Evolutionary conservation across 1,139 yeast species (phyloP).

Genomic region (Williopsis jadinii): DNA sequence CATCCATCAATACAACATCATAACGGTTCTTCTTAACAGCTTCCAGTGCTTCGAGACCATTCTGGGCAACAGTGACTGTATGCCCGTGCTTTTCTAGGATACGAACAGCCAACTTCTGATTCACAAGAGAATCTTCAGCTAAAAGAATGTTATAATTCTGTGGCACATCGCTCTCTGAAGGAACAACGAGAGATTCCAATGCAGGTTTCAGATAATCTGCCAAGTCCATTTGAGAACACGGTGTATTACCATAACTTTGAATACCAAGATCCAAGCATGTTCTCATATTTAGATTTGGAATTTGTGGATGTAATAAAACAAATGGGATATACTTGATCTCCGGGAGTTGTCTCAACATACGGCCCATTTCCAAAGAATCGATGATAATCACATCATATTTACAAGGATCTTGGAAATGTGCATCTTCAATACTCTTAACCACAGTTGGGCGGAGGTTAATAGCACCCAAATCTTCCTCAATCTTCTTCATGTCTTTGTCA

Average conservation of each 20-base stretch:
- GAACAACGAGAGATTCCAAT: slow-evolving; percentile 72
- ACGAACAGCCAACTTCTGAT: slow-evolving; percentile 79
- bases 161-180: slow-evolving; percentile 74
- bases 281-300: slow-evolving; percentile 76
- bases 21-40: slow-evolving; percentile 51
- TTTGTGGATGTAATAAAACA: slow-evolving; percentile 67
- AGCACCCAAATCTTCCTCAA: slow-evolving; percentile 23
- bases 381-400: slow-evolving; percentile 76
- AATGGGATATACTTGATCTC: slow-evolving; percentile 80
- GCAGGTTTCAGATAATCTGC: slow-evolving; percentile 84
- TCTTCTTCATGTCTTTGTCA: slow-evolving; percentile 40
- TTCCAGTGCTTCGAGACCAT: slow-evolving; percentile 77
- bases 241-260: slow-evolving; percentile 82
- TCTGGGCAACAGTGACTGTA: slow-evolving; percentile 74
- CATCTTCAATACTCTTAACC: slow-evolving; percentile 35
- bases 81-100: slow-evolving; percentile 81
- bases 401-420: slow-evolving; percentile 37
- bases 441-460: slow-evolving; percentile 34
- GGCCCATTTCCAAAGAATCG: slow-evolving; percentile 71
- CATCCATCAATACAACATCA: slow-evolving; percentile 87
- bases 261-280: slow-evolving; percentile 80
- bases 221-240: slow-evolving; percentile 73
- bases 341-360: slow-evolving; percentile 55
- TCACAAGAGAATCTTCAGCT: slow-evolving; percentile 84
- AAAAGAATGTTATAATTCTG: slow-evolving; percentile 66